A percentile compares a stretch with the other conserved stretches of the same genome.
These are phyloP conservation scores for Pythium rishiriense DNA, from an alignment of 352 stramenopile species.

Conservation along the genomic window DNA sequence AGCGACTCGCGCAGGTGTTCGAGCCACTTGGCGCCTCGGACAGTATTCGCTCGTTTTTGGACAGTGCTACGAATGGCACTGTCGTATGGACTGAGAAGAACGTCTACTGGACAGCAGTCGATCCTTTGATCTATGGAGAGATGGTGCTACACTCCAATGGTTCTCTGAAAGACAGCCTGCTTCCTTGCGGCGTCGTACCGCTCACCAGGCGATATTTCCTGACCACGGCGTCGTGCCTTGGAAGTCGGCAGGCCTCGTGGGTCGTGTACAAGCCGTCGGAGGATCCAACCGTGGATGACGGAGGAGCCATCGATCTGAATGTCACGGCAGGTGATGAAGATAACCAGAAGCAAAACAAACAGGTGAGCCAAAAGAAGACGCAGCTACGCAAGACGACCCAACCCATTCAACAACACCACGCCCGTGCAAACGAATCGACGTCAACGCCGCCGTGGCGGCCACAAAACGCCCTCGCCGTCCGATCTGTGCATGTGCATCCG, in stretches of 20 bases:
- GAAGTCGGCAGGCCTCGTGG: background rate
- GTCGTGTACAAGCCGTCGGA: background rate
- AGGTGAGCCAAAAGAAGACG: background rate
- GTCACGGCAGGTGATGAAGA: background rate
- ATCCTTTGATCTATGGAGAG: conserved; percentile 2
- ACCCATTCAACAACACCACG: no score
- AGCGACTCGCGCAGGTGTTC: conserved; percentile 17
- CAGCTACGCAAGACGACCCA: background rate
- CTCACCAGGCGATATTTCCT: conserved; percentile 25
- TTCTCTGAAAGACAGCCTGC: background rate
- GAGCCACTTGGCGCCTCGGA: conserved; percentile 19
- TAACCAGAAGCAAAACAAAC: background rate
- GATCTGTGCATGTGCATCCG: conserved; percentile 7
- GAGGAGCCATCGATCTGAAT: background rate
- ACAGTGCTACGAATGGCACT: conserved; percentile 17
- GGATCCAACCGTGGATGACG: background rate
- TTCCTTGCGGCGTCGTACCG: conserved; percentile 22
- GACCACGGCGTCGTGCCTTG: conserved; percentile 30
- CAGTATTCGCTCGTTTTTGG: conserved; percentile 11
- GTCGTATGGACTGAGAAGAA: conserved; percentile 18
- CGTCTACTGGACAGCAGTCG: background rate
- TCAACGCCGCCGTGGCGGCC: background rate
- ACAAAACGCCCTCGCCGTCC: background rate
- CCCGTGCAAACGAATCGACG: background rate
- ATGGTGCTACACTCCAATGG: conserved; percentile 9